phyloP scores from a whole-genome alignment of 1,139 yeast species.

The Pichia sp. region DNA sequence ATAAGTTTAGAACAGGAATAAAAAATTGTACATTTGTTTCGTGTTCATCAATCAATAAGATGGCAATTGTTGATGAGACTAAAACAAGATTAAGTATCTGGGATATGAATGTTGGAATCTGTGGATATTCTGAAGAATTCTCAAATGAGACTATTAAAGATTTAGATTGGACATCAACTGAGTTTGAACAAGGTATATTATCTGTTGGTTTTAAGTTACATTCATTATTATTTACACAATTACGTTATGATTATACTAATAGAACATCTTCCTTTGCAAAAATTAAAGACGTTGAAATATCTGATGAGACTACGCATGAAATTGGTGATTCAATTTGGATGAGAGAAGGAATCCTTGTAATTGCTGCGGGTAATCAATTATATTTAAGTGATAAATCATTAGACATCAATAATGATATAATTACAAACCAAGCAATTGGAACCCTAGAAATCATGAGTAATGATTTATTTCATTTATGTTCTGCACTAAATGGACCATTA shows the following conservation, averaged over 20 bases:
- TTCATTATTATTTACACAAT: constrained; percentile 68
- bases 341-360: constrained; percentile 66
- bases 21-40: constrained; percentile 47
- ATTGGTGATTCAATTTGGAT: constrained; percentile 92
- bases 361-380: constrained; percentile 86
- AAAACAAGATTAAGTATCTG: constrained; percentile 57
- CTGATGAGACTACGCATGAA: constrained; percentile 64
- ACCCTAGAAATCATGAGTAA: constrained; percentile 41
- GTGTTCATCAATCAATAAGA: constrained; percentile 69
- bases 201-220: constrained; percentile 68
- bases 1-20: constrained; percentile 51
- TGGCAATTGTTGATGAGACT: constrained; percentile 59
- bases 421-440: constrained; percentile 41
- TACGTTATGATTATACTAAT: constrained; percentile 84
- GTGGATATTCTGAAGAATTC: constrained; percentile 53
- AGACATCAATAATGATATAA: constrained; percentile 46
- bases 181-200: constrained; percentile 62
- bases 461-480: constrained; percentile 58
- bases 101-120: constrained; percentile 63
- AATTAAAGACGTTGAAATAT: constrained; percentile 65
- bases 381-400: constrained; percentile 71
- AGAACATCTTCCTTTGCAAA: constrained; percentile 70
- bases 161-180: constrained; percentile 77
- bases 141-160: constrained; percentile 38
- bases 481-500: constrained; percentile 79